A percentile compares a stretch with the other conserved stretches of the same genome.
Conservation (phyloP, 2,329 filamentous ascomycete genomes). For the Trichoderma sp. region DNA sequence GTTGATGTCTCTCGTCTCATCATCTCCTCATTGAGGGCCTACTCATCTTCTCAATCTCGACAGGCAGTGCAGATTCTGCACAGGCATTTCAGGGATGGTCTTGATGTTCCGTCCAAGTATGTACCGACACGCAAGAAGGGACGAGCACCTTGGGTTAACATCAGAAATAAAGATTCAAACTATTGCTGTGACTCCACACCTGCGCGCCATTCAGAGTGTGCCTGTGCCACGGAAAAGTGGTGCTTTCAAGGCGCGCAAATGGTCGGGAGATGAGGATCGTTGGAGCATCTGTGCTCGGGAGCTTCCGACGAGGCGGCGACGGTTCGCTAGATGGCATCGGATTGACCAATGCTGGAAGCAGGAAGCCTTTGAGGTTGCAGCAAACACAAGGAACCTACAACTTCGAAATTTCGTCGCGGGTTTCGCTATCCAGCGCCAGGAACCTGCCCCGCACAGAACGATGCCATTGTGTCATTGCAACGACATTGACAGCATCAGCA, state of each 20-base stretch:
- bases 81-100: too few relatives aligned
- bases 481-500: neutral
- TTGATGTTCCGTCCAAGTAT: too few relatives aligned
- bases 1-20: too few relatives aligned
- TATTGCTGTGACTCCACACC: conserved; percentile 13
- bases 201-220: conserved; percentile 6
- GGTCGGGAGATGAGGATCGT: conserved; percentile 11
- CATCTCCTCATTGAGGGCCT: too few relatives aligned
- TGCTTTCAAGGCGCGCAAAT: conserved; percentile 1
- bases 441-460: neutral
- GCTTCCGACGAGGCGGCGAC: conserved; percentile 8
- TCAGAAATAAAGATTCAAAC: conserved; percentile 7
- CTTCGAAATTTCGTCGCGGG: neutral
- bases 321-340: conserved; percentile 10
- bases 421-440: neutral
- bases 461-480: neutral
- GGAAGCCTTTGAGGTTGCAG: neutral
- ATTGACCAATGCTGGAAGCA: neutral
- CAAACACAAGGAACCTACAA: neutral
- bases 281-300: conserved; percentile 20
- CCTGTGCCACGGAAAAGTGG: conserved; percentile 9
- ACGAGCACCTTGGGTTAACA: neutral
- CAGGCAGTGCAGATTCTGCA: too few relatives aligned
- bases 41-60: too few relatives aligned
- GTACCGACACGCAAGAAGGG: neutral